Conservation (phyloP, 371 early-diverging fungal species). For the Circinella umbellata region DNA sequence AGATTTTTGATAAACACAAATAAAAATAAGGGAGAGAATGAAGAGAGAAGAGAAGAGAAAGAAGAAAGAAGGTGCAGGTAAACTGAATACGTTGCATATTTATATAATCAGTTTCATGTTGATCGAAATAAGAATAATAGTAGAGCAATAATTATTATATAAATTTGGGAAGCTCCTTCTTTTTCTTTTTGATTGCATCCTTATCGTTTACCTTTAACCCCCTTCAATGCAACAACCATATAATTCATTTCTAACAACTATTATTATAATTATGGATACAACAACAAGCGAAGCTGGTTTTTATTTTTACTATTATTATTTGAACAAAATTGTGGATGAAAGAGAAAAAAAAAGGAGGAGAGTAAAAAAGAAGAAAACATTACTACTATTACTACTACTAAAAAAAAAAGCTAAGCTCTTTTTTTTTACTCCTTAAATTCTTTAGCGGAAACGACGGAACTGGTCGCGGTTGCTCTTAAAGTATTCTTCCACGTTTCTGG, state of each 20-base stretch:
- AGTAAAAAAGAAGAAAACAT: neutral
- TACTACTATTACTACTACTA: neutral
- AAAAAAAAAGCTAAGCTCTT: neutral
- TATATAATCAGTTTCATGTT: slow-evolving; percentile 11
- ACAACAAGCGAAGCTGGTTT: neutral
- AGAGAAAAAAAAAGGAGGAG: too few species aligned
- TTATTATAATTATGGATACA: neutral
- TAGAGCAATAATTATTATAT: too few species aligned
- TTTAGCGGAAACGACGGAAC: slow-evolving; percentile 34
- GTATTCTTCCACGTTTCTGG: slow-evolving; percentile 33
- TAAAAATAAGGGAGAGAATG: neutral
- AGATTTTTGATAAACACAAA: neutral
- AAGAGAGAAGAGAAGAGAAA: neutral
- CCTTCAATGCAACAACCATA: slow-evolving; percentile 5
- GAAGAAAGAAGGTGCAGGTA: slow-evolving; percentile 4
- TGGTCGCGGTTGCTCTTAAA: slow-evolving; percentile 45
- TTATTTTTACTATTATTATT: slow-evolving; percentile 1
- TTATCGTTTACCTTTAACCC: neutral
- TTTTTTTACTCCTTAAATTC: slow-evolving; percentile 2
- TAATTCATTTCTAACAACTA: neutral
- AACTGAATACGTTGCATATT: neutral
- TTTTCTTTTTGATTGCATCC: too few species aligned
- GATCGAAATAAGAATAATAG: neutral
- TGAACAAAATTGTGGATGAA: too few species aligned
- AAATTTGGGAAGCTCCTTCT: too few species aligned